Evolutionary conservation across 345 rosid genomes (phyloP).

Genomic region (Schrenkiella parvula): DNA sequence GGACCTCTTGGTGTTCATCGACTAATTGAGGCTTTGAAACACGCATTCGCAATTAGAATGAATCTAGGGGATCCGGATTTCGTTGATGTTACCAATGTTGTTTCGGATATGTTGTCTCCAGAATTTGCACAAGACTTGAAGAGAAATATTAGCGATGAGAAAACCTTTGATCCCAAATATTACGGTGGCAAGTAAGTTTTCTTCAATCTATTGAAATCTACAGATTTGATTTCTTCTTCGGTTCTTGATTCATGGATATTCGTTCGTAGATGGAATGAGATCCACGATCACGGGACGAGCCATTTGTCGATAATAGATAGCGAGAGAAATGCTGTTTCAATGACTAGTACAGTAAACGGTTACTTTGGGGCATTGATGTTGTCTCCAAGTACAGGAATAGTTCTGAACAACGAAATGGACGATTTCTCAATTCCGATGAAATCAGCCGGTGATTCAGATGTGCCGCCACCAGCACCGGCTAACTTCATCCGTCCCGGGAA

Average conservation of each 20-base stretch:
- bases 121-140: slow-evolving; percentile 41
- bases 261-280: slow-evolving; percentile 40
- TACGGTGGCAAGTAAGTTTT: slow-evolving; percentile 47
- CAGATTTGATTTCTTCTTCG: not conserved
- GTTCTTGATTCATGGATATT: not conserved
- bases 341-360: slow-evolving; percentile 55
- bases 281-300: slow-evolving; percentile 61
- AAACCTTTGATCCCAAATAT: slow-evolving; percentile 43
- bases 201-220: not conserved
- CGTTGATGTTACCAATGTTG: slow-evolving; percentile 32
- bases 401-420: slow-evolving; percentile 69
- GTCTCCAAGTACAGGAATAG: slow-evolving; percentile 53
- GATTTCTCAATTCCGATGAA: slow-evolving; percentile 51
- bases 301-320: slow-evolving; percentile 56
- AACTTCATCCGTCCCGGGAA: slow-evolving; percentile 57
- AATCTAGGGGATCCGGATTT: slow-evolving; percentile 70
- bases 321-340: slow-evolving; percentile 51
- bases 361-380: slow-evolving; percentile 52
- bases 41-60: slow-evolving; percentile 59
- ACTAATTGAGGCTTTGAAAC: slow-evolving; percentile 56
- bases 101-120: slow-evolving; percentile 56
- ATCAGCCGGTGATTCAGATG: not conserved
- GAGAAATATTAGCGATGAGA: slow-evolving; percentile 43
- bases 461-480: slow-evolving; percentile 46
- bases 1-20: slow-evolving; percentile 55